A percentile compares a stretch with the other conserved stretches of the same genome.
Conservation (phyloP, 352 stramenopile genomes). For the Pythium periplocum region DNA sequence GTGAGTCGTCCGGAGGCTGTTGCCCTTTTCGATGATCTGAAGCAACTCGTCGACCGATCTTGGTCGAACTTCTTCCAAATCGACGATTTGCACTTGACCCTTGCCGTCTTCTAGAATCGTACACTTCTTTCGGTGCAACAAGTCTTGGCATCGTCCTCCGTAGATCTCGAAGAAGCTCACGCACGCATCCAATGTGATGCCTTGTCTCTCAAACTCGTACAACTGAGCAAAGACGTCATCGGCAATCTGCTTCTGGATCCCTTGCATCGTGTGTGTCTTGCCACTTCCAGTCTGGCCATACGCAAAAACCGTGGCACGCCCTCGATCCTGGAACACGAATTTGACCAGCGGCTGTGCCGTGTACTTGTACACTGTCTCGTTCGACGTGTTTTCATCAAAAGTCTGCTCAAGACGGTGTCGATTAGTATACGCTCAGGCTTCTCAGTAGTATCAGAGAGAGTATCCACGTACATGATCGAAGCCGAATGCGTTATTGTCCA, state of each 20-base stretch:
- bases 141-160: slow-evolving; percentile 92
- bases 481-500: slow-evolving; percentile 96
- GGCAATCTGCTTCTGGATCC: slow-evolving; percentile 75
- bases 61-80: slow-evolving; percentile 91
- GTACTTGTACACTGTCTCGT: slow-evolving; percentile 92
- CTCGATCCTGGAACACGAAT: slow-evolving; percentile 90
- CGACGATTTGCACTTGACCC: slow-evolving; percentile 94
- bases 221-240: slow-evolving; percentile 71
- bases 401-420: slow-evolving; percentile 16
- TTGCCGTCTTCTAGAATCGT: slow-evolving; percentile 93
- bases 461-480: slow-evolving; percentile 48
- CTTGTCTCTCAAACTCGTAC: slow-evolving; percentile 42
- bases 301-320: slow-evolving; percentile 95
- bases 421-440: no score
- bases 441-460: no score
- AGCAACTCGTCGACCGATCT: slow-evolving; percentile 86
- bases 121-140: slow-evolving; percentile 87
- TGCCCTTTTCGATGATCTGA: slow-evolving; percentile 90
- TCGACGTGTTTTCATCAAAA: slow-evolving; percentile 92
- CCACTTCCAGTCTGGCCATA: slow-evolving; percentile 92
- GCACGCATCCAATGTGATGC: slow-evolving; percentile 75
- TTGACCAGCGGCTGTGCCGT: slow-evolving; percentile 91
- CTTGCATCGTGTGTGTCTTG: slow-evolving; percentile 94
- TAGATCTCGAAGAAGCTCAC: slow-evolving; percentile 98
- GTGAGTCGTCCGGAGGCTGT: slow-evolving; percentile 93